phyloP scores from a whole-genome alignment of 257 asterid genomes.

The Penstemon eatonii region DNA sequence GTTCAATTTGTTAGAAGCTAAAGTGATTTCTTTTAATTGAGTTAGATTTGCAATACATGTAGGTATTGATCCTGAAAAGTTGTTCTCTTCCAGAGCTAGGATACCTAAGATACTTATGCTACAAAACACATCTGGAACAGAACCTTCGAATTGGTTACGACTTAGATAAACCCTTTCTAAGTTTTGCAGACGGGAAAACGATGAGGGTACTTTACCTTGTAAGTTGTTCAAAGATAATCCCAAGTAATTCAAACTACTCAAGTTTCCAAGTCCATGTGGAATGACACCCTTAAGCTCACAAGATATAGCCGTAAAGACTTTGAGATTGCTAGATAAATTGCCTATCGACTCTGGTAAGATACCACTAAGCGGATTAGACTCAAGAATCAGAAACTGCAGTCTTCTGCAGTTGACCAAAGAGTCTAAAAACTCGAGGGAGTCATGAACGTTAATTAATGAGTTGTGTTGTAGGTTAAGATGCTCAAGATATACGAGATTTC shows the following conservation, averaged over 20 bases:
- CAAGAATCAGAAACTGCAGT: slow-evolving; percentile 33
- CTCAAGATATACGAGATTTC: slow-evolving; percentile 34
- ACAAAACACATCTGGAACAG: slow-evolving; percentile 34
- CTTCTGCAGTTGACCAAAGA: slow-evolving; percentile 37
- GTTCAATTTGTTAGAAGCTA: slow-evolving; percentile 40
- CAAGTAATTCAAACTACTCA: slow-evolving; percentile 34
- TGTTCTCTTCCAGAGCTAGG: slow-evolving; percentile 39
- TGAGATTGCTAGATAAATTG: slow-evolving; percentile 36
- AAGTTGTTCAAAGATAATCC: slow-evolving; percentile 31
- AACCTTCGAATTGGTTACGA: slow-evolving; percentile 33
- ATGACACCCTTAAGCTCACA: slow-evolving; percentile 39
- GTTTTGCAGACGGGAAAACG: slow-evolving; percentile 34
- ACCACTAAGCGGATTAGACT: slow-evolving; percentile 39
- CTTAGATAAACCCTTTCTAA: slow-evolving; percentile 38
- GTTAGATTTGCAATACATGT: slow-evolving; percentile 33
- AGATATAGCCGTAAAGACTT: slow-evolving; percentile 29
- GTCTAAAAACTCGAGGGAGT: slow-evolving; percentile 38
- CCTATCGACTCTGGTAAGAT: slow-evolving; percentile 34
- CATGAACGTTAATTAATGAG: slow-evolving; percentile 29
- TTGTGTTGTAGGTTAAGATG: slow-evolving; percentile 34
- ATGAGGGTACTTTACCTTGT: slow-evolving; percentile 33
- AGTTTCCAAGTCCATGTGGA: slow-evolving; percentile 40
- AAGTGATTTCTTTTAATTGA: slow-evolving; percentile 29
- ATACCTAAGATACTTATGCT: slow-evolving; percentile 35
- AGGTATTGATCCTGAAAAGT: slow-evolving; percentile 40